phyloP scores from a whole-genome alignment of 2,329 filamentous ascomycete genomes.

The Colletotrichum gloeosporioides region DNA sequence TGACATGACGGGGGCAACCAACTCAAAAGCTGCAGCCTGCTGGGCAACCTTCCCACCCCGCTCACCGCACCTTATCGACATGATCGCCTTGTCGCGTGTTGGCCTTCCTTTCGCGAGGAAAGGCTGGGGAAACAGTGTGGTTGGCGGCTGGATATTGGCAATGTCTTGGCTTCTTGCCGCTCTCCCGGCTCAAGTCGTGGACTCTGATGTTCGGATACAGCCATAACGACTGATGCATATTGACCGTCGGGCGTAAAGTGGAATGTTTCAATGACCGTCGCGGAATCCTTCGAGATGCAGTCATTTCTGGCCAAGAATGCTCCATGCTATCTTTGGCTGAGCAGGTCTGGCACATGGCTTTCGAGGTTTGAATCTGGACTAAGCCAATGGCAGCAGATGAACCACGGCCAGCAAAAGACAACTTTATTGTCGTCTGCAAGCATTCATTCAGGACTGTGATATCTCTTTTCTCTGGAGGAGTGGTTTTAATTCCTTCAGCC shows the following conservation, averaged over 20 bases:
- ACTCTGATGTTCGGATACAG: background rate
- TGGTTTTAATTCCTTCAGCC: background rate
- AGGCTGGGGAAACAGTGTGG: background rate
- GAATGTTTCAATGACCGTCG: background rate
- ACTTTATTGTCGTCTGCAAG: background rate
- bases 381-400: background rate
- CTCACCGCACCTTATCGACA: background rate
- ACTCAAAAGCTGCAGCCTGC: background rate
- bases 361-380: background rate
- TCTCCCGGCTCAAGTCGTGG: background rate
- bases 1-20: background rate
- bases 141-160: background rate
- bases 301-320: background rate
- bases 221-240: background rate
- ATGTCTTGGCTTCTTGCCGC: constrained; percentile 9
- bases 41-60: background rate
- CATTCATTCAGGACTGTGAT: background rate
- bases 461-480: background rate
- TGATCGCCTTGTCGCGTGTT: background rate
- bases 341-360: background rate
- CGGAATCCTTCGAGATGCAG: background rate
- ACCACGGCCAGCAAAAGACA: background rate
- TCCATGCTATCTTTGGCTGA: background rate
- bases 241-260: constrained; percentile 2
- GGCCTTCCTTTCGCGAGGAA: background rate